Evolutionary conservation across 83 land plant genomes (phyloP).

Genomic region (Larix sibirica): DNA sequence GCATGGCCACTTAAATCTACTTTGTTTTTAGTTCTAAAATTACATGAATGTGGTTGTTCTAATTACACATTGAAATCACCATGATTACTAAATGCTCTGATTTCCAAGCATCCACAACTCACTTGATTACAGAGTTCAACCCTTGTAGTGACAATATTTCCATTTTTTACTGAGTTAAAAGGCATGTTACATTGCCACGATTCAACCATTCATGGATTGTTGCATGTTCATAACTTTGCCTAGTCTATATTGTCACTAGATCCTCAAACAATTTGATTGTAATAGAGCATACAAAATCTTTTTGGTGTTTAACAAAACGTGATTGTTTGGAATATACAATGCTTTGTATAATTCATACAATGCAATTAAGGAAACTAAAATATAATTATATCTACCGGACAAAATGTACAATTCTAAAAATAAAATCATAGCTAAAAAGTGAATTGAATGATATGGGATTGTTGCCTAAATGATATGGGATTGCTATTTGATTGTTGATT

Average conservation of each 20-base stretch:
- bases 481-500: background rate
- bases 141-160: slow-evolving; percentile 24
- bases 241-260: slow-evolving; percentile 70
- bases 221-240: slow-evolving; percentile 53
- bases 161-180: slow-evolving; percentile 40
- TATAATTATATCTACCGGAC: slow-evolving; percentile 3
- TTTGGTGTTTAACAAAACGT: slow-evolving; percentile 22
- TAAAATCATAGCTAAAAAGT: background rate
- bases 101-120: slow-evolving; percentile 7
- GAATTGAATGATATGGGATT: background rate
- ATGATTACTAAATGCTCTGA: background rate
- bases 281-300: slow-evolving; percentile 56
- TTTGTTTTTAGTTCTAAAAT: slow-evolving; percentile 5
- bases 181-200: slow-evolving; percentile 54
- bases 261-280: slow-evolving; percentile 47
- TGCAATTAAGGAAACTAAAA: background rate
- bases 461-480: background rate
- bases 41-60: background rate
- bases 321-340: slow-evolving; percentile 1
- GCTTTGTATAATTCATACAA: slow-evolving; percentile 1
- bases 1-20: slow-evolving; percentile 1
- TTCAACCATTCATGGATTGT: slow-evolving; percentile 55
- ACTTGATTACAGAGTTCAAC: slow-evolving; percentile 51
- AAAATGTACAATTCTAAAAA: background rate
- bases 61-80: background rate